Percentiles rank a stretch among this genome's conserved stretches.
Conservation (phyloP, 306 rosid genomes). For the Ziziphus jujuba region DNA sequence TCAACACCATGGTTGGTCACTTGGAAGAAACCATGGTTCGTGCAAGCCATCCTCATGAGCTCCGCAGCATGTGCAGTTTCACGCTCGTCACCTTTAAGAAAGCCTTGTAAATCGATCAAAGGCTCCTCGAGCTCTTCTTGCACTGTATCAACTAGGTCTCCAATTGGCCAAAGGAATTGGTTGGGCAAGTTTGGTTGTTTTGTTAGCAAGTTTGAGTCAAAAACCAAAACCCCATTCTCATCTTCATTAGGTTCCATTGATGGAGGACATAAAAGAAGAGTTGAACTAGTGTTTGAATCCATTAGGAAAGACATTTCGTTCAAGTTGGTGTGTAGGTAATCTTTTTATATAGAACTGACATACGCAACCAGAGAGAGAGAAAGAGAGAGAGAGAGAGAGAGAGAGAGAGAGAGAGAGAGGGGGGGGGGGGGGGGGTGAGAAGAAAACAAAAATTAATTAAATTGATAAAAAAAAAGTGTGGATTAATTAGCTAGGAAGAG, state of each 20-base stretch:
- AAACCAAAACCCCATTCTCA: constrained; percentile 21
- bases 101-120: constrained; percentile 40
- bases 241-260: constrained; percentile 16
- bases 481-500: background rate
- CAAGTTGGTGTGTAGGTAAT: background rate
- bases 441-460: background rate
- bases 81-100: constrained; percentile 34
- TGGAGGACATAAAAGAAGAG: constrained; percentile 14
- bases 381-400: background rate
- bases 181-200: constrained; percentile 38
- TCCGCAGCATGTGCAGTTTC: constrained; percentile 36
- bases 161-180: constrained; percentile 50
- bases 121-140: constrained; percentile 56
- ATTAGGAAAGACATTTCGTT: constrained; percentile 22
- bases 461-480: background rate
- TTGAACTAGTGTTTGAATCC: constrained; percentile 24
- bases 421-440: too few species aligned
- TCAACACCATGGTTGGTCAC: constrained; percentile 65
- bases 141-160: constrained; percentile 22
- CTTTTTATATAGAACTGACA: background rate
- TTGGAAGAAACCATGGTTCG: constrained; percentile 64
- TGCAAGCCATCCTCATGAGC: constrained; percentile 48
- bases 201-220: constrained; percentile 31
- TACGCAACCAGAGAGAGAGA: background rate
- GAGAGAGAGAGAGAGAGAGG: background rate